Conservation (phyloP, 345 rosid genomes). For the Hibiscus trionum region DNA sequence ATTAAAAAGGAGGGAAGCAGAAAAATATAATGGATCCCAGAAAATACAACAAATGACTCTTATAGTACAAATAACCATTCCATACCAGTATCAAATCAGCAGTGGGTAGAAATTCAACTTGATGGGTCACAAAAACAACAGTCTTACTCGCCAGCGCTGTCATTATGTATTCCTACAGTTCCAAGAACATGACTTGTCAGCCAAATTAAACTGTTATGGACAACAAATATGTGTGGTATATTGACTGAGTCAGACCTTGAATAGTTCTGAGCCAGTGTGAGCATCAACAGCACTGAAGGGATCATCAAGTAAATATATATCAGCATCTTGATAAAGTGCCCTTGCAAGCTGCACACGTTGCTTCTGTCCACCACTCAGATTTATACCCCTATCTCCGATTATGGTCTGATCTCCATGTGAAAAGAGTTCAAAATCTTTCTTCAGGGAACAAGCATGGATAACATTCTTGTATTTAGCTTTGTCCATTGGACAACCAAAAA, state of each 20-base stretch:
- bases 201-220: slow-evolving; percentile 11
- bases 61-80: background rate
- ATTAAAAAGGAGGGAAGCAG: background rate
- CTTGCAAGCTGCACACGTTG: slow-evolving; percentile 99
- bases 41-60: too few species aligned
- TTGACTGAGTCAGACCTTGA: slow-evolving; percentile 52
- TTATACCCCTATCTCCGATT: slow-evolving; percentile 99
- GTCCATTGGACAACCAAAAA: slow-evolving; percentile 94
- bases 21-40: background rate
- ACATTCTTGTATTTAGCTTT: slow-evolving; percentile 83
- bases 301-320: slow-evolving; percentile 92
- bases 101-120: slow-evolving; percentile 94
- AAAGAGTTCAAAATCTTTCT: slow-evolving; percentile 94
- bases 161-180: slow-evolving; percentile 86
- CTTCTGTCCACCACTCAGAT: slow-evolving; percentile 98
- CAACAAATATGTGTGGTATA: slow-evolving; percentile 7
- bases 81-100: slow-evolving; percentile 95
- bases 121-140: slow-evolving; percentile 94
- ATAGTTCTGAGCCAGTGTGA: slow-evolving; percentile 92
- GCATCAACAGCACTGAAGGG: slow-evolving; percentile 99
- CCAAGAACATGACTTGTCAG: slow-evolving; percentile 20
- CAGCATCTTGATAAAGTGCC: slow-evolving; percentile 99
- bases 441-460: slow-evolving; percentile 86
- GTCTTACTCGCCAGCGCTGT: slow-evolving; percentile 80
- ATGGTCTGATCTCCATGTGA: slow-evolving; percentile 99